Evolutionary conservation across 345 rosid species (phyloP), one percentile per base, ranked within the genome.

Genomic region (Linum tenue): DNA sequence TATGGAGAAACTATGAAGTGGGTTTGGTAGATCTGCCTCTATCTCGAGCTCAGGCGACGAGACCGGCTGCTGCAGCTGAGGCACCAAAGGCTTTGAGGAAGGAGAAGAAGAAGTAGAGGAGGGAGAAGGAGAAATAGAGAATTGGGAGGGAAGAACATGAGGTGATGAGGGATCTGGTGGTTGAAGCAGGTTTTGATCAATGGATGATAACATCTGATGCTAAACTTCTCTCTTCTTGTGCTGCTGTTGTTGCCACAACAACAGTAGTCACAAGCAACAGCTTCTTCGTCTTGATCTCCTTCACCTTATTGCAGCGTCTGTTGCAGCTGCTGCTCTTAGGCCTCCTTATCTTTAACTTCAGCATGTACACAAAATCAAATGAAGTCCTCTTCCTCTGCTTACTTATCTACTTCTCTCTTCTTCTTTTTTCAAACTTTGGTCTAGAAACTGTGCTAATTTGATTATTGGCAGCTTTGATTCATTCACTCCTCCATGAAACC

Each of bases 151-250:
- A 79, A 81, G 14, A 15, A 48, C 53, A 48, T 48, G 15, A 48
- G 9, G 50, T 5, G 50, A 78, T 39, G 92, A 73, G 59, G 86
- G 92, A 84, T 85, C 88, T 73, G 86, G 68, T 80, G 64, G 36
- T 56, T 86, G 86, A 22, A 22, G 31, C 31, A 77, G 81, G 79
- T 72, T 80, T 83, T 78, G 31, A 22, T 83, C 88, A 81, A 78
- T 66, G 85, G 81, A 84, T 84, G 84, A 86, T 84, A 86, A 86
- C 91, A 89, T 87, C 89, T 88, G 98, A 87, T 66, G 92, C 69
- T 72, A 81, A 80, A 74, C 84, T 77, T 72, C 80, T 75, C 80
- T 70, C 78, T 74, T 80, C 82, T 81, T 83, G 89, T 76, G 87
- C 81, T 80, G 85, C 80, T 81, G 63, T 59, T 67, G 22, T 8